phyloP scores from a whole-genome alignment of 495 filamentous ascomycete genomes.

The Daldinia childiae region DNA sequence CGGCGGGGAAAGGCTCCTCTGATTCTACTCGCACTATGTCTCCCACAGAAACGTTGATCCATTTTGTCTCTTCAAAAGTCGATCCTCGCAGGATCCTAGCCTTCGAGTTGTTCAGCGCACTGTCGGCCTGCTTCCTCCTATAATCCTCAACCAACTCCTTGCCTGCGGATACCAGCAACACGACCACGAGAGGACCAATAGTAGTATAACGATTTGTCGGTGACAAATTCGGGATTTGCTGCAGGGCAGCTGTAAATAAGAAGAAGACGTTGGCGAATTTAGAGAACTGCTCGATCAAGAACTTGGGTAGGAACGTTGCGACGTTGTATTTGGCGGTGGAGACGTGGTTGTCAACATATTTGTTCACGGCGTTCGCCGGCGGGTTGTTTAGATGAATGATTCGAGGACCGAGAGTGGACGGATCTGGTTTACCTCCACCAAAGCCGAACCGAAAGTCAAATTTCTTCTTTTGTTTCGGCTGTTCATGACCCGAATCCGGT shows the following conservation, averaged over 20 bases:
- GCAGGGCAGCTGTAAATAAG: slow-evolving; percentile 93
- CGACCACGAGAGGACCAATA: slow-evolving; percentile 88
- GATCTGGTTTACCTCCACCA: slow-evolving; percentile 83
- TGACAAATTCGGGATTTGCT: slow-evolving; percentile 95
- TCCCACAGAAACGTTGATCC: slow-evolving; percentile 93
- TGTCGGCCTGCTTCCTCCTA: slow-evolving; percentile 87
- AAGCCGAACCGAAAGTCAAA: slow-evolving; percentile 95
- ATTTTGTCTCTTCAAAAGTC: slow-evolving; percentile 83
- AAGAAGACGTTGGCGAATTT: slow-evolving; percentile 99
- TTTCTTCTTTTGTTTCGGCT: slow-evolving; percentile 63
- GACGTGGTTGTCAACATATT: slow-evolving; percentile 94
- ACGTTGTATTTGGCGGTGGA: slow-evolving; percentile 98
- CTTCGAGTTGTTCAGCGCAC: slow-evolving; percentile 86
- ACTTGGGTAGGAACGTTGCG: slow-evolving; percentile 95
- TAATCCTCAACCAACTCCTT: slow-evolving; percentile 97
- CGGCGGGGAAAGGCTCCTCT: slow-evolving; percentile 95
- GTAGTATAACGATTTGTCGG: slow-evolving; percentile 96
- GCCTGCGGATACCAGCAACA: slow-evolving; percentile 90
- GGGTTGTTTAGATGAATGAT: slow-evolving; percentile 98
- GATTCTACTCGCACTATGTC: slow-evolving; percentile 96
- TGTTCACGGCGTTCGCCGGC: slow-evolving; percentile 86
- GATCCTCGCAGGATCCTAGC: slow-evolving; percentile 86
- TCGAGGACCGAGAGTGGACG: slow-evolving; percentile 87
- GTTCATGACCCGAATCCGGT: slow-evolving; percentile 43
- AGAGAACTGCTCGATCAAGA: slow-evolving; percentile 98